Base-by-base conservation (phyloP, 257 asterid species). In the Solanum lignicaule region DNA sequence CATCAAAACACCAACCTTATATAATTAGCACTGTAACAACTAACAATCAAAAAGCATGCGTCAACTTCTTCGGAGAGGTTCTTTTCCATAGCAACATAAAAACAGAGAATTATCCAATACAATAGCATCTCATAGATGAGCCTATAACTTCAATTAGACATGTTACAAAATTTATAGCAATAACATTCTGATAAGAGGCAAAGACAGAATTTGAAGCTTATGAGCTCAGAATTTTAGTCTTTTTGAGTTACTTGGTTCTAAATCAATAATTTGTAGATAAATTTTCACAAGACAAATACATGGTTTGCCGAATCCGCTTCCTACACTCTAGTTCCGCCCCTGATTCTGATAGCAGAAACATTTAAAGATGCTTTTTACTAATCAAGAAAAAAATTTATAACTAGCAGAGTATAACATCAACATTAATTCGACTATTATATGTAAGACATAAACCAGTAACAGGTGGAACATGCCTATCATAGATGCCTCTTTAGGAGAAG, bases 381-480 rank as follows among this genome's bases (percentile, higher is more conserved):
- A 76, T 76, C 29, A 74, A 74, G 31, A 74, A 20, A 71, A 69
- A 74, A 1, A 23, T 0, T 74, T 2, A 6, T 25, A 41, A 79
- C 35, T 25, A 79, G 65, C 84, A 27, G 16, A 79, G 23, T 25
- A 27, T 79, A 79, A 79, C 36, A 43, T 79, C 38, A 27, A 79
- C 65, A 15, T 43, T 25, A 43, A 43, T 43, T 79, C 9, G 3
- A 27, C 36, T 43, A 41, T 39, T 38, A 15, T 43, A 79, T n/a
- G 65, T 15, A 79, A 43, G 5, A 43, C 62, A 41, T 79, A 25
- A 43, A 79, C 10, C 84, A 27, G 65, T 43, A 41, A 1, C 15
- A 79, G 38, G 62, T 43, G 3, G 65, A 41, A 91, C 94, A 89
- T 89, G 84, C 99, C 96, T 92, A 91, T 74, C 74, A 88, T 36